Conservation (phyloP, 163 green algal genomes). For the Trebouxiophyceae sp. region DNA sequence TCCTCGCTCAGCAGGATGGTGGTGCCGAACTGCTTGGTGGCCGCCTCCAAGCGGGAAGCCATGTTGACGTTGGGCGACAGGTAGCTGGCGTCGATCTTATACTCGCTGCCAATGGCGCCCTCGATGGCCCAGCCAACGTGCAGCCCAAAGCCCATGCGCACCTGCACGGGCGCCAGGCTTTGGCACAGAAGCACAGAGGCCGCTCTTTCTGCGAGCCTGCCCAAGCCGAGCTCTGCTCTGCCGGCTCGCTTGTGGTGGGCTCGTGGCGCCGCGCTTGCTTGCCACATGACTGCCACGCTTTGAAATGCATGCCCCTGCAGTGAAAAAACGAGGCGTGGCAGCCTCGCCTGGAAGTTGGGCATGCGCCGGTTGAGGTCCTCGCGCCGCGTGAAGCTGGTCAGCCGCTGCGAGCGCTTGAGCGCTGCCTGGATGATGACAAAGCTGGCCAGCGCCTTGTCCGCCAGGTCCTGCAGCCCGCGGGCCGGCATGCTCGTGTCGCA, state of each 20-base stretch:
- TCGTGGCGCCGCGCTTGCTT: too few relatives aligned
- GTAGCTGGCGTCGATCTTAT: constrained; percentile 97
- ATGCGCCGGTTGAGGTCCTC: constrained; percentile 70
- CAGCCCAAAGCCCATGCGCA: constrained; percentile 90
- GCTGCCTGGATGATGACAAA: constrained; percentile 84
- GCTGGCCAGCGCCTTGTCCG: constrained; percentile 78
- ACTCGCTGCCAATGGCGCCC: constrained; percentile 88
- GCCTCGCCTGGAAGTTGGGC: constrained; percentile 49
- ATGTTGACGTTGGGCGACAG: constrained; percentile 98
- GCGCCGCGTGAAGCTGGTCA: constrained; percentile 37
- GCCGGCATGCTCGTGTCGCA: too few relatives aligned
- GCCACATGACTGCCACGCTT: too few relatives aligned
- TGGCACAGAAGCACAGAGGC: too few relatives aligned
- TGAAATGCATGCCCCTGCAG: neutral
- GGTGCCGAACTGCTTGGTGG: constrained; percentile 93
- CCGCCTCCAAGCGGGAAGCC: constrained; percentile 84
- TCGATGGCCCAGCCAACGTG: constrained; percentile 97
- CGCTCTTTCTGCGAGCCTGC: too few relatives aligned
- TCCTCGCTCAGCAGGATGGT: constrained; percentile 74
- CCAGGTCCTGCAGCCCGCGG: constrained; percentile 39
- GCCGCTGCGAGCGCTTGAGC: constrained; percentile 43
- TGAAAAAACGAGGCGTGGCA: neutral
- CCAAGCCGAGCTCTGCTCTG: too few relatives aligned
- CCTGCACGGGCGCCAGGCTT: too few relatives aligned
- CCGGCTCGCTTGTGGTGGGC: too few relatives aligned